Base-by-base conservation (phyloP, 148 eudicot genomes). In the Fagopyrum homotropicum region DNA sequence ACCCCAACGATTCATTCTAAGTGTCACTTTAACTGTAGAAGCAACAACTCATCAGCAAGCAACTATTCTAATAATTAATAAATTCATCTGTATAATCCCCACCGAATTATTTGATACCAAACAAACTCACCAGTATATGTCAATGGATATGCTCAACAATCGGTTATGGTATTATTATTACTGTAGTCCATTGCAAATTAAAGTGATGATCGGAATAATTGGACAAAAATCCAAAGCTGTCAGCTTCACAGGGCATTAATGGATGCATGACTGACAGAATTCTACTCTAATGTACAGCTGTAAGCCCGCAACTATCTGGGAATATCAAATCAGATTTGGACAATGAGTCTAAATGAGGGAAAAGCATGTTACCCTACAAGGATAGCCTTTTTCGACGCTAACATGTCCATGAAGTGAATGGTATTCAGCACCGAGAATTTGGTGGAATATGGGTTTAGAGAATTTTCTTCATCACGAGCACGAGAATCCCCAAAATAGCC, bases 381-480 rank as follows among this genome's bases (percentile, higher is more conserved):
- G 52, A 94, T 78, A 45, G 89, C 92, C 87, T 88, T 94, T 77
- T 89, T 75, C 68, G 97, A 84, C 50, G 84, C 81, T 73, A 91
- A 84, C 70, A 85, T 79, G 78, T 88, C 85, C 6, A 94, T 89
- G 83, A 94, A 94, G 86, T 88, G 75, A 78, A 94, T 76, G 14
- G 96, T 85, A 35, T 92, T 90, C 75, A 94, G 81, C 79, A 88
- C 96, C 80, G 98, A 90, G 75, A 94, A 94, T 7, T 80, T 80
- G 83, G 84, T 84, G 14, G 98, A 90, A 77, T 91, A 94, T 16
- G 98, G 97, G 82, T 90, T 94, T 56, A 94, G 76, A 77, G 91
- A 83, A 79, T 52, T 77, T 11, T 66, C 50, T 77, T 88, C 91
- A 68, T 78, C 76, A 48, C 29, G 74, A 54, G 55, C 84, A 78